Base-by-base conservation (phyloP, 2,329 filamentous ascomycete genomes). In the Talaromyces sp. region DNA sequence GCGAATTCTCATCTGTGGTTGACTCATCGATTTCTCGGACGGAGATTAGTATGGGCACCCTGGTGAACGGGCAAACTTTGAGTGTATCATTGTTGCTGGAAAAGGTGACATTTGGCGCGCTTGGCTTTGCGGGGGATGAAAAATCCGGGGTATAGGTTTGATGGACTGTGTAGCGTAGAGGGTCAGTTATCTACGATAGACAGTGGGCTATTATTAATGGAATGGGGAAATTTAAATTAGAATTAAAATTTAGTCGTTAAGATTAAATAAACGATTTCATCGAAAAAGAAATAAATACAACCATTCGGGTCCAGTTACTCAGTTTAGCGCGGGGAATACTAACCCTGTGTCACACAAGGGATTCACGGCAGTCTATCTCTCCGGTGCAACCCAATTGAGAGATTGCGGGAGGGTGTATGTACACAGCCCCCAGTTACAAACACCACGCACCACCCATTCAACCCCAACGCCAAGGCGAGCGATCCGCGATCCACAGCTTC, bases 401-500 rank as follows among this genome's bases (percentile, higher is more conserved):
- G n/a, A n/a, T n/a, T n/a, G n/a, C n/a, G 35, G 35, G 7, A 37
- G 35, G 7, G 7, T 37, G 35, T 17, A 37, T 37, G n/a, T 41
- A 48, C 53, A n/a, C n/a, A n/a, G n/a, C n/a, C n/a, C n/a, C n/a
- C n/a, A n/a, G n/a, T n/a, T n/a, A n/a, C n/a, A n/a, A n/a, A n/a
- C n/a, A n/a, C 42, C 49, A 45, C 42, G 42, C 49, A 41, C 43
- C 24, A 27, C 24, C 4, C 24, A 5, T 27, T 27, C 24, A 27
- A 32, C 37, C 11, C 30, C 37, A 0, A 11, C 48, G 43, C 49
- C 62, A 63, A 63, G 61, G 45, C 52, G 60, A 60, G 49, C 9
- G 62, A 64, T 64, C 62, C 46, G 39, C 61, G 57, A 54, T 62
- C 62, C 62, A 62, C 62, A 63, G 49, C 62, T 64, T 64, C 62